Base-by-base conservation (phyloP, 1,284 basidiomycete genomes). In the Boletellus deceptivus region DNA sequence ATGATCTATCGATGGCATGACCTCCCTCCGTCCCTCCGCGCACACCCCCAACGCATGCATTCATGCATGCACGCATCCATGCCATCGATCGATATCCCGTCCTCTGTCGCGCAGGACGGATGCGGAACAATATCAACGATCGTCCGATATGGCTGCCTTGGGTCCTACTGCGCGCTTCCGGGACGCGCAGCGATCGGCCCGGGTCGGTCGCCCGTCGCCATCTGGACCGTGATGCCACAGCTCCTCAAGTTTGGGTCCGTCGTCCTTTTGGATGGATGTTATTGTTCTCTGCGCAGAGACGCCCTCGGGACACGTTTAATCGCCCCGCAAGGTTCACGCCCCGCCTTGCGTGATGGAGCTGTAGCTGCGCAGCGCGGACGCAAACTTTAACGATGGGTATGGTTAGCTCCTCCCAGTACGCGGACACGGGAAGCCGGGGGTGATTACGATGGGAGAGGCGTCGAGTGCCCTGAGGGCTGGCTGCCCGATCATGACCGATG, bases 131-230 rank as follows among this genome's bases (percentile, higher is more conserved):
- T 42, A 29, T 27, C 13, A 47, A 43, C 46, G 60, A 59, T 59
- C 37, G 18, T 46, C 57, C 55, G 57, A 59, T 60, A 59, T 58
- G 49, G 61, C 6, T 31, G 1, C 24, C 24, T 25, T 25, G 24
- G 9, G 9, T 36, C 41, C n/a, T 3, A 42, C 3, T n/a, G 20
- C 20, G 20, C 34, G 3, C 25, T 33, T 6, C 17, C 11, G 14
- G 24, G 31, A 49, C 43, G 27, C 25, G 38, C 42, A 24, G 24
- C 11, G 20, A 52, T 38, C 48, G 35, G 24, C 10, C 35, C 25
- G 29, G 16, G 46, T 52, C 31, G 34, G 53, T 55, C 27, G 13
- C 18, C 47, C 35, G 40, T 43, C 11, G 13, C 10, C 13, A 25
- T 25, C 17, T n/a, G 10, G 3, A 18, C 7, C 35, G 18, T 25